Base-by-base conservation (phyloP, 164 flowering plant species). In the Platanus orientalis region DNA sequence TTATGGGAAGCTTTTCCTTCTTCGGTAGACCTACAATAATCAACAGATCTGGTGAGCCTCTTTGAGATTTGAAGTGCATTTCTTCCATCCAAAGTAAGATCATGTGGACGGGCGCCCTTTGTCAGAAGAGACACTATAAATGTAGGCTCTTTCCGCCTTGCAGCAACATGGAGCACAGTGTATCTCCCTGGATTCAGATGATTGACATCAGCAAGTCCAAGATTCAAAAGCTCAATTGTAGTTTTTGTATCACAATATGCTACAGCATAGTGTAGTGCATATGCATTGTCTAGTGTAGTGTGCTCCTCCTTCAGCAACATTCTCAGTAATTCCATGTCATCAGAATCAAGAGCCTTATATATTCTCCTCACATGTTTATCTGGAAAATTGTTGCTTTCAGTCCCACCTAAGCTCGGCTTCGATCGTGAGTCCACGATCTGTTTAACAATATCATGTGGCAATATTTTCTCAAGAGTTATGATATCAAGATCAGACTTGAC, bases 181-280 rank as follows among this genome's bases (percentile, higher is more conserved):
- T 82, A 80, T 2, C 88, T 96, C 77, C 94, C 83, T 11, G 60
- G 60, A 65, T 89, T 85, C 62, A 66, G 75, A 44, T 51, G 78
- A 68, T 89, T 91, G 40, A 91, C 86, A 80, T 91, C 96, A 58
- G 96, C 96, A 57, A 88, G 70, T 52, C 84, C 92, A 51, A 94
- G 81, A 57, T 94, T 96, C 45, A 94, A 80, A 57, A 94, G 82
- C 61, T 88, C 96, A 3, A 73, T 79, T 23, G 95, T 85, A 27
- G 87, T 86, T 77, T 91, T 91, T 20, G 89, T 75, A 76, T 89
- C 96, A 66, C 96, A 89, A 68, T 84, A 84, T 23, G 89, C 90
- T 29, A 89, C 96, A 24, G 99, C 96, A 77, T 91, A 89, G 64
- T 94, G 97, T 19, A 94, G 82, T 0, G 97, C 99, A 68, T 58